Evolutionary conservation across 208 protist species (phyloP).

Genomic region (Trypanosomatidae sp.): DNA sequence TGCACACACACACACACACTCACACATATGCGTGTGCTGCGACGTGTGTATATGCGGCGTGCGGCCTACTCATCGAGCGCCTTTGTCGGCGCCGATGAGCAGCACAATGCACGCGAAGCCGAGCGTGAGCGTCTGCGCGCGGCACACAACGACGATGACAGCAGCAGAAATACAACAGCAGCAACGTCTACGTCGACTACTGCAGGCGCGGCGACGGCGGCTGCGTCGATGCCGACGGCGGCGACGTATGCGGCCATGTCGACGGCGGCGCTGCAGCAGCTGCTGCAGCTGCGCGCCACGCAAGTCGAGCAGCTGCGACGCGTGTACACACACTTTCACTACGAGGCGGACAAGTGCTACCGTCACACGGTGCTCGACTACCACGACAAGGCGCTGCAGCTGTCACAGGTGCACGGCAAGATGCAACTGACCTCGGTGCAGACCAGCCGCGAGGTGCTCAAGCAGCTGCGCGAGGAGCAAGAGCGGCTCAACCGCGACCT

Average conservation of each 20-base stretch:
- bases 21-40: too few species aligned
- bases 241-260: conserved; percentile 64
- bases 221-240: too few species aligned
- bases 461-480: conserved; percentile 71
- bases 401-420: conserved; percentile 78
- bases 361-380: conserved; percentile 81
- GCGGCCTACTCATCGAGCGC: conserved; percentile 55
- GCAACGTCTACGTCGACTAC: not conserved
- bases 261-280: conserved; percentile 20
- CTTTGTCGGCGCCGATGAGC: conserved; percentile 49
- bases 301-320: conserved; percentile 43
- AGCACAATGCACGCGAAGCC: conserved; percentile 8
- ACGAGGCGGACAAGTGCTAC: conserved; percentile 67
- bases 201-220: conserved; percentile 9
- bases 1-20: too few species aligned
- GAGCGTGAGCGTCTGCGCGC: conserved; percentile 14
- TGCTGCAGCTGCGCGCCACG: conserved; percentile 35
- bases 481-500: conserved; percentile 74
- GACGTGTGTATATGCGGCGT: too few species aligned
- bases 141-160: conserved; percentile 3
- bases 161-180: not conserved
- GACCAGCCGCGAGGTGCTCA: conserved; percentile 67
- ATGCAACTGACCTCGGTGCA: conserved; percentile 70
- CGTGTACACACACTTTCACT: conserved; percentile 80
- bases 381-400: conserved; percentile 76